Conservation (phyloP, 768 basidiomycete genomes). For the Russula sp. region DNA sequence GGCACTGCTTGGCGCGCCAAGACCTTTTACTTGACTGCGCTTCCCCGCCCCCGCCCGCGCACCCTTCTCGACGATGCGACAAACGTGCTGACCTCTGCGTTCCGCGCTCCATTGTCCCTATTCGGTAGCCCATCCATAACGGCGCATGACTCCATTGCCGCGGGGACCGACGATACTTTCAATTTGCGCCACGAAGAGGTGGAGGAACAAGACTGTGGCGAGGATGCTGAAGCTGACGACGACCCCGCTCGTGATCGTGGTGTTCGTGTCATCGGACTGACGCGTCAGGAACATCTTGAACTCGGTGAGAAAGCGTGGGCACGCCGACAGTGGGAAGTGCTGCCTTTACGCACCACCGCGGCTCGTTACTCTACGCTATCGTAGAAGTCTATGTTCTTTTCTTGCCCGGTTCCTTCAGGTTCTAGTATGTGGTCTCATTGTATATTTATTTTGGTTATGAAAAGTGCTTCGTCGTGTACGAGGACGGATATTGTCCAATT, state of each 20-base stretch:
- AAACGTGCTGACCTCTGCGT: constrained; percentile 57
- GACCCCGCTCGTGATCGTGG: constrained; percentile 54
- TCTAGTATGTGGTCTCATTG: background rate
- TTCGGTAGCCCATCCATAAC: constrained; percentile 34
- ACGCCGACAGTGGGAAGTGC: constrained; percentile 49
- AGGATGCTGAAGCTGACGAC: constrained; percentile 78
- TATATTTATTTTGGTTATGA: constrained; percentile 3
- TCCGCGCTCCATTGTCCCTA: constrained; percentile 57
- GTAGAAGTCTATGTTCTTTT: background rate
- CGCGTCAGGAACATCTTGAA: constrained; percentile 40
- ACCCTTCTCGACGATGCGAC: constrained; percentile 71
- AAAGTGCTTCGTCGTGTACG: background rate
- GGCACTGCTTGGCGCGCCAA: constrained; percentile 56
- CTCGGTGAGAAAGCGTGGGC: constrained; percentile 41
- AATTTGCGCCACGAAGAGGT: constrained; percentile 77
- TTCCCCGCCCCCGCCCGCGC: constrained; percentile 66
- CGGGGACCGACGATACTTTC: constrained; percentile 31
- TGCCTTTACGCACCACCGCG: constrained; percentile 41
- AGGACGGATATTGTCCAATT: background rate
- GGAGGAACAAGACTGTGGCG: constrained; percentile 71
- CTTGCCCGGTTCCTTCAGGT: background rate
- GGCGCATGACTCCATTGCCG: constrained; percentile 28
- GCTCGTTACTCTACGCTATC: constrained; percentile 7
- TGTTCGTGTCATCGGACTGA: constrained; percentile 53
- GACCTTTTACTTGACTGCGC: constrained; percentile 59